These are phyloP conservation scores for Globisporangium echinulatum DNA, from an alignment of 352 stramenopile genomes.

Conservation along the genomic window DNA sequence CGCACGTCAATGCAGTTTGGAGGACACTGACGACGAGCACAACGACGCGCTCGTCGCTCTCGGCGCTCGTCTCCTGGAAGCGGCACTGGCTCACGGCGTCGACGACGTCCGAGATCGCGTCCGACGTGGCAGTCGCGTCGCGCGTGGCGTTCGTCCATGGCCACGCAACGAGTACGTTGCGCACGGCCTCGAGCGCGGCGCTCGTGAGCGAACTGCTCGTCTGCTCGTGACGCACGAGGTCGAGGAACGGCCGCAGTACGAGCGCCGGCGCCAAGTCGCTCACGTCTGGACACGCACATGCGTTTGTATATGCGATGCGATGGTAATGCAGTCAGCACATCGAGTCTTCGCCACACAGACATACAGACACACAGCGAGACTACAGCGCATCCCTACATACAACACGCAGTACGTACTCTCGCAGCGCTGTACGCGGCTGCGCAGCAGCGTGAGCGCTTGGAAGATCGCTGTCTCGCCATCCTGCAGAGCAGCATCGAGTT, in stretches of 20 bases:
- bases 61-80: conserved; percentile 91
- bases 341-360: not conserved
- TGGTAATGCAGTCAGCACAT: too few relatives aligned
- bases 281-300: conserved; percentile 26
- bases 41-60: conserved; percentile 88
- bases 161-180: conserved; percentile 93
- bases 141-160: conserved; percentile 34
- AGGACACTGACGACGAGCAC: conserved; percentile 94
- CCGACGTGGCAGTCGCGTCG: conserved; percentile 17
- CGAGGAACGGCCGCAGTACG: conserved; percentile 91
- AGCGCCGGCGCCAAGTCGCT: conserved; percentile 47
- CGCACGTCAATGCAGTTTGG: conserved; percentile 89
- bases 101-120: conserved; percentile 67
- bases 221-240: conserved; percentile 90
- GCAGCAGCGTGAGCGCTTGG: conserved; percentile 55
- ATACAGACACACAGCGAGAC: not conserved
- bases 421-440: conserved; percentile 48
- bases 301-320: not conserved
- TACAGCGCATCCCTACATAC: not conserved
- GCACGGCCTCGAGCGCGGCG: conserved; percentile 89
- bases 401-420: conserved; percentile 32
- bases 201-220: conserved; percentile 91
- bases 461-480: conserved; percentile 48
- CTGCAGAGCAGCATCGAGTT: conserved; percentile 13
- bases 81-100: conserved; percentile 90